Evolutionary conservation across 371 early-diverging fungal genomes (phyloP), one percentile per base, ranked within the genome.

Genomic region (Rhizopus delemar): DNA sequence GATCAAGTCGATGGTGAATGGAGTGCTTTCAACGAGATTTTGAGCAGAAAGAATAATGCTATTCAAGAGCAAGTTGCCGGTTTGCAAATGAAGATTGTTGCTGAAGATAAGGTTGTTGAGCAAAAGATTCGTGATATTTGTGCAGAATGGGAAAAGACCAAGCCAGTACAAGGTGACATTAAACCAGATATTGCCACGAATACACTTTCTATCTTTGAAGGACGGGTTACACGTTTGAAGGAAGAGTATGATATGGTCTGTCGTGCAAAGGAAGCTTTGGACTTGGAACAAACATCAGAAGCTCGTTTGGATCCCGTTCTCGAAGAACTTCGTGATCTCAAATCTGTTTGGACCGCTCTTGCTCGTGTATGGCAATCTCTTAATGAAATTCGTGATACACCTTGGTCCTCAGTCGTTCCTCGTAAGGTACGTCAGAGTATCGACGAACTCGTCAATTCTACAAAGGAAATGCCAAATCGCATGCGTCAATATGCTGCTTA

Each of bases 401-500:
- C 86, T 29, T 99, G 98, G 98, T 73, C 89, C 16, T 83, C 91
- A 13, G 87, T 94, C 29, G 92, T 89, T 0, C 94, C 96, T 53
- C 90, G 96, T 60, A 95, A 94, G 73, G 81, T 97, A 3, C 92
- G 96, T 49, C 87, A 85, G 60, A 87, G 84, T 52, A 80, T 99
- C 49, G 97, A 97, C 59, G 81, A 80, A n/a, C 84, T 97, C 15
- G 73, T 94, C 32, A 76, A 81, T 41, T 82, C 89, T 15, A 88
- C 92, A 32, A 94, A 94, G 74, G 92, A 93, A 56, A 88, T 98
- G 90, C 95, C 97, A 13, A 91, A 86, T 72, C 90, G 92, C 53
- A 93, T 96, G 90, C 89, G 96, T 29, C 94, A 95, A 74, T 98
- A 99, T 80, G 92, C 94, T n/a, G 97, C 99, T 0, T 97, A 91